These are phyloP conservation scores for Brachypodium distachyon DNA, from an alignment of 202 grass and related monocot species.

Conservation along the genomic window DNA sequence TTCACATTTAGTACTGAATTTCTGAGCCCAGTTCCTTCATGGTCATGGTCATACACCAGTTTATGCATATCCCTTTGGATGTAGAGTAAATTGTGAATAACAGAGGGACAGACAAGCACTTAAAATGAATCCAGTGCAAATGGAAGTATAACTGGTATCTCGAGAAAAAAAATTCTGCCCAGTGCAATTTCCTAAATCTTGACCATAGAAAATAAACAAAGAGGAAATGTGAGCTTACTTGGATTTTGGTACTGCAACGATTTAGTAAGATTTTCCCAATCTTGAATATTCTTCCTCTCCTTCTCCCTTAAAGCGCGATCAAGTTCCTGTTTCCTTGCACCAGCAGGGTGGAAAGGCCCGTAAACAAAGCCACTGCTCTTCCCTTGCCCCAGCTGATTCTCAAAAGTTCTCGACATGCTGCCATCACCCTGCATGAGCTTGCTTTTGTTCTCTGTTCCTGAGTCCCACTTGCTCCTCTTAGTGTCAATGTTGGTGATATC, in stretches of 20 bases:
- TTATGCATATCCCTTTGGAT: not conserved
- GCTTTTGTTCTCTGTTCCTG: conserved; percentile 22
- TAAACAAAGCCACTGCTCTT: conserved; percentile 57
- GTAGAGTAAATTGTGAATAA: not conserved
- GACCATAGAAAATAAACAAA: not conserved
- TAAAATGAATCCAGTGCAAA: not conserved
- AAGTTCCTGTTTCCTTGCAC: conserved; percentile 39
- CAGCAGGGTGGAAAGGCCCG: conserved; percentile 72
- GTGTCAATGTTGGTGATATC: conserved; percentile 69
- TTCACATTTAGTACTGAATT: not conserved
- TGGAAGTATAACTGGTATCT: not conserved
- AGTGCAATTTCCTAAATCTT: not conserved
- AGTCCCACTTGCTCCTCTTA: conserved; percentile 44
- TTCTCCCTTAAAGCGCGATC: conserved; percentile 31
- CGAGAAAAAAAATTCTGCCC: not conserved
- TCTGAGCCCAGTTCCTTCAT: not conserved
- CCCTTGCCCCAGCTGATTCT: conserved; percentile 39
- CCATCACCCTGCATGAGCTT: conserved; percentile 14
- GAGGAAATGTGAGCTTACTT: conserved; percentile 29
- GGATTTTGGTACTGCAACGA: conserved; percentile 86
- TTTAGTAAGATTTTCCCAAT: conserved; percentile 69
- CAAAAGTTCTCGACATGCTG: conserved; percentile 32
- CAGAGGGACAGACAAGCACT: not conserved
- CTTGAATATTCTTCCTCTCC: conserved; percentile 51
- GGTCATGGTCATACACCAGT: not conserved